These are phyloP conservation scores for Hapsidospora chrysogenum DNA, from an alignment of 495 filamentous ascomycete species.

Conservation along the genomic window DNA sequence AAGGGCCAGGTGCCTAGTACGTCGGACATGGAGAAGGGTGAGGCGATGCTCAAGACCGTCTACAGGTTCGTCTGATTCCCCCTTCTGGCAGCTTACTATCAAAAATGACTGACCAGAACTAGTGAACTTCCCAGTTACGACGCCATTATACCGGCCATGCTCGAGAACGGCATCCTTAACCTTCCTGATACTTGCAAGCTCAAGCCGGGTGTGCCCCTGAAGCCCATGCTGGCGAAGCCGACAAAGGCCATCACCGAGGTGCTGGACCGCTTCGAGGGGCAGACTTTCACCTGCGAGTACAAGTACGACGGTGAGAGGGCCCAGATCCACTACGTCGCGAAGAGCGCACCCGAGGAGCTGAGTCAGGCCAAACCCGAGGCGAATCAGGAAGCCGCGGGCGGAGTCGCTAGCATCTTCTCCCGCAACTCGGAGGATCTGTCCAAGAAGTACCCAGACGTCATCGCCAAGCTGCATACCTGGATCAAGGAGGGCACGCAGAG, in stretches of 20 bases:
- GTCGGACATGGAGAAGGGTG: conserved; percentile 63
- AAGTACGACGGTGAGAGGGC: conserved; percentile 97
- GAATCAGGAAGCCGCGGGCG: conserved; percentile 35
- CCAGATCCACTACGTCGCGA: conserved; percentile 91
- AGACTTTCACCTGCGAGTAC: conserved; percentile 95
- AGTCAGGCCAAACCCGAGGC: conserved; percentile 32
- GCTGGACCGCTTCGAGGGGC: conserved; percentile 87
- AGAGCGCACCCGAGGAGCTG: conserved; percentile 49
- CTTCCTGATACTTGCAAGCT: conserved; percentile 78
- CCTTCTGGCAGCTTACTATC: neutral
- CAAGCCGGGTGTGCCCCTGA: conserved; percentile 83
- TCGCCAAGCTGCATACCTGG: conserved; percentile 75
- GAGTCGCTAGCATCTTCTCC: conserved; percentile 83
- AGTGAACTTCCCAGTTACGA: conserved; percentile 91
- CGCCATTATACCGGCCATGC: conserved; percentile 78
- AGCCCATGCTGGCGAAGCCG: conserved; percentile 97
- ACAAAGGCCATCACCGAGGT: conserved; percentile 99
- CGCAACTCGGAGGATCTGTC: conserved; percentile 91
- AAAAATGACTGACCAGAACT: conserved; percentile 8
- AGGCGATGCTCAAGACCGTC: conserved; percentile 71
- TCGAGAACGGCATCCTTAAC: conserved; percentile 70
- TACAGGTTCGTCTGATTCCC: conserved; percentile 44
- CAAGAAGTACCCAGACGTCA: conserved; percentile 93
- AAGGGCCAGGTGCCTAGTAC: conserved; percentile 51
- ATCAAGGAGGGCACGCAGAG: conserved; percentile 77